Conservation (phyloP, 371 early-diverging fungal species). For the Mortierella sp. region DNA sequence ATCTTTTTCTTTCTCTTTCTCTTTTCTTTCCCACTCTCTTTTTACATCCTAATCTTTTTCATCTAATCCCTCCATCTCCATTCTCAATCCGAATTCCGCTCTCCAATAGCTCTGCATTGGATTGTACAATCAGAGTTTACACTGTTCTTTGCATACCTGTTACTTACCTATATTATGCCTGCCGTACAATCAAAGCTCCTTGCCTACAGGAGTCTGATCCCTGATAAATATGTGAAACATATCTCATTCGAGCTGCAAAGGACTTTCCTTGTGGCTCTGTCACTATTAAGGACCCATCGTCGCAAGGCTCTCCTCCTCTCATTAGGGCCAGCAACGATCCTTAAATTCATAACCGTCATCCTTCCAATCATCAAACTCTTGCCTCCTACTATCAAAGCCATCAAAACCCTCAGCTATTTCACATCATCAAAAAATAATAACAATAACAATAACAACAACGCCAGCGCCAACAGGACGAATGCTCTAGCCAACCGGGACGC, state of each 20-base stretch:
- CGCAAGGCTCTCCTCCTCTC: conserved; percentile 49
- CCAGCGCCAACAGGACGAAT: conserved; percentile 10
- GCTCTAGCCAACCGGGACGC: conserved; percentile 25
- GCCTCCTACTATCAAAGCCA: conserved; percentile 42
- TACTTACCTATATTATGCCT: conserved; percentile 15
- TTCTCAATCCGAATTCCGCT: background rate
- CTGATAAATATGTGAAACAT: conserved; percentile 32
- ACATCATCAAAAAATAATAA: background rate
- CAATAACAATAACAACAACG: conserved; percentile 8
- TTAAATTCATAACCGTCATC: conserved; percentile 46
- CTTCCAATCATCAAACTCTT: conserved; percentile 48
- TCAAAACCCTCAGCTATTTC: conserved; percentile 32
- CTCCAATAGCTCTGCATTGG: background rate
- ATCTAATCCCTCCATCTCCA: background rate
- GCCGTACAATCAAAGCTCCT: conserved; percentile 40
- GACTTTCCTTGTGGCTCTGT: conserved; percentile 64
- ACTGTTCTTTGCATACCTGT: background rate
- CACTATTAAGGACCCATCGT: conserved; percentile 51
- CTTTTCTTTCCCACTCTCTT: background rate
- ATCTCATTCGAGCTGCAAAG: conserved; percentile 40
- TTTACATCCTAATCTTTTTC: background rate
- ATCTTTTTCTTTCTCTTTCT: too few species aligned
- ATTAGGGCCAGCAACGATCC: conserved; percentile 44
- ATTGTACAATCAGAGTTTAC: too few species aligned
- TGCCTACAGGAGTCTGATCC: conserved; percentile 25